Evolutionary conservation across 148 eudicot genomes (phyloP).

Genomic region (Vaccinium macrocarpon): DNA sequence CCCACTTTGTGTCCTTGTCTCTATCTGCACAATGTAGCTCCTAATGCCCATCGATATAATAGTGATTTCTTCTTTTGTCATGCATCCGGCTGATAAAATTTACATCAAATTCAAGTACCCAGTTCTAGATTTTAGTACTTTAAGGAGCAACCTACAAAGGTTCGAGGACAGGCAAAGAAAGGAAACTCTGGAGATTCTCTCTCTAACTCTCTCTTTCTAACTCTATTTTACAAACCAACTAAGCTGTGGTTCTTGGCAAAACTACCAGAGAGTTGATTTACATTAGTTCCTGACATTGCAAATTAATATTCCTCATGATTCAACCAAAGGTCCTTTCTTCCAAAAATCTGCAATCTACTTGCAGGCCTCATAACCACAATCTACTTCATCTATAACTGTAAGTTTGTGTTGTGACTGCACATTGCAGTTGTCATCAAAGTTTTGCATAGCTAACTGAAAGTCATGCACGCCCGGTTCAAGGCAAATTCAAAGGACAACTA

Average conservation of each 20-base stretch:
- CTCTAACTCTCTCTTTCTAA: too few relatives aligned
- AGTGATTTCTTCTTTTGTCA: not conserved
- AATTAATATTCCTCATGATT: too few relatives aligned
- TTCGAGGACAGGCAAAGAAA: too few relatives aligned
- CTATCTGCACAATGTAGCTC: too few relatives aligned
- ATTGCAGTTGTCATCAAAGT: not conserved
- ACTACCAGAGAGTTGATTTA: too few relatives aligned
- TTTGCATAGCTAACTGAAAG: not conserved
- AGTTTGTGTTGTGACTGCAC: not conserved
- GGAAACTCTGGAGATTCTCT: too few relatives aligned
- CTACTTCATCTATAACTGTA: not conserved
- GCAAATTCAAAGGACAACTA: constrained; percentile 24
- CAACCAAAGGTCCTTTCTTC: not conserved
- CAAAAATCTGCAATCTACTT: not conserved
- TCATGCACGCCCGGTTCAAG: constrained; percentile 26
- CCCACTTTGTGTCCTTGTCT: too few relatives aligned
- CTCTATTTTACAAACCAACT: too few relatives aligned
- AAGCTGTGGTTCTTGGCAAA: too few relatives aligned
- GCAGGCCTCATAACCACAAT: not conserved
- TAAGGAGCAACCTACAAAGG: too few relatives aligned
- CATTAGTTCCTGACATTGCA: not conserved
- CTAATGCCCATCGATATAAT: not conserved
- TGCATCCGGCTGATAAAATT: not conserved
- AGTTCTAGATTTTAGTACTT: not conserved
- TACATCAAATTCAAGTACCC: not conserved